phyloP scores from a whole-genome alignment of 2,329 filamentous ascomycete genomes.

The Magnaporthales sp. region DNA sequence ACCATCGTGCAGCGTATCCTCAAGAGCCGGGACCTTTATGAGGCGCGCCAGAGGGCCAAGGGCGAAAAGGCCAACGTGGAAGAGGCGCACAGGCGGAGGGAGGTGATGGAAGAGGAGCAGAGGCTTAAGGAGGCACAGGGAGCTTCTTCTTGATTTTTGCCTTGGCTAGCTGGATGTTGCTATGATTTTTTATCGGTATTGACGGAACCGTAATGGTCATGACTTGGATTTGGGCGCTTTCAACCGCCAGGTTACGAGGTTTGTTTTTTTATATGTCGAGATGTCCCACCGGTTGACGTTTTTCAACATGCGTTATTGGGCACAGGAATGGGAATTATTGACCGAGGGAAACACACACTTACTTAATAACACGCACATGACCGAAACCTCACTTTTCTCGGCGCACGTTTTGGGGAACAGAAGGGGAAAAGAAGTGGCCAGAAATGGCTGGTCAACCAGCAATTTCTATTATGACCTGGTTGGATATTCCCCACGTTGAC shows the following conservation, averaged over 20 bases:
- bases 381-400: no score
- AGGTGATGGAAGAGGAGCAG: constrained; percentile 54
- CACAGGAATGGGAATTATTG: not conserved
- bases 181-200: not conserved
- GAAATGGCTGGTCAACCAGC: no score
- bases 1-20: constrained; percentile 89
- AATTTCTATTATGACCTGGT: no score
- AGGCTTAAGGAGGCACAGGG: constrained; percentile 32
- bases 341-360: not conserved
- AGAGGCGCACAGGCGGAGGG: constrained; percentile 51
- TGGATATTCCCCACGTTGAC: not conserved
- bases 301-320: not conserved
- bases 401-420: no score
- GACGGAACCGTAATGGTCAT: not conserved
- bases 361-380: not conserved
- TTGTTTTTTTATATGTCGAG: not conserved
- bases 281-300: not conserved
- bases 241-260: constrained; percentile 9
- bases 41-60: constrained; percentile 85
- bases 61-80: constrained; percentile 77
- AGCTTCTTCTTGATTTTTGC: not conserved
- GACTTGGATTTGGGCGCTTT: not conserved
- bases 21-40: constrained; percentile 77
- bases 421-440: not conserved
- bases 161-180: not conserved